Percentiles rank a stretch among this genome's conserved stretches.
Evolutionary conservation across 1,284 basidiomycete species (phyloP).

Genomic region (Porogramme epimiltina): DNA sequence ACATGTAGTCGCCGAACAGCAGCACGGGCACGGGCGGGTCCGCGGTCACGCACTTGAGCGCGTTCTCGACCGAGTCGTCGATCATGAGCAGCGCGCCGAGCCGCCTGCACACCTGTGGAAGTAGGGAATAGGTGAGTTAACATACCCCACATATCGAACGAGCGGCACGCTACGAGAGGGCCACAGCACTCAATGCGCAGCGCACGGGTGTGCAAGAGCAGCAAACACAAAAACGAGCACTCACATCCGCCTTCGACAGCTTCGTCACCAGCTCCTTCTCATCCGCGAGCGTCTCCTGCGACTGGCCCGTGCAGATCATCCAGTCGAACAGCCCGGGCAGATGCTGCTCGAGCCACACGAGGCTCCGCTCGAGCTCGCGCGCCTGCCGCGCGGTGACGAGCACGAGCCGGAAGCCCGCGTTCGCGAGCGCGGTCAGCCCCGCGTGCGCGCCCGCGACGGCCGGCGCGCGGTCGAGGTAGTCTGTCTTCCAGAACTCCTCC

Average conservation of each 20-base stretch:
- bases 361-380: constrained; percentile 59
- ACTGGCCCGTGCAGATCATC: constrained; percentile 78
- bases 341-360: constrained; percentile 67
- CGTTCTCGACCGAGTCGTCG: constrained; percentile 82
- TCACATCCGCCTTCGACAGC: constrained; percentile 70
- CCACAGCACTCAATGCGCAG: neutral
- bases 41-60: constrained; percentile 53
- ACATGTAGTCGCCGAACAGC: constrained; percentile 77
- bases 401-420: constrained; percentile 67
- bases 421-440: constrained; percentile 54
- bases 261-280: constrained; percentile 57
- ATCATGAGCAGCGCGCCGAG: constrained; percentile 67
- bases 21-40: constrained; percentile 54
- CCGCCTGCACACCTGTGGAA: constrained; percentile 60
- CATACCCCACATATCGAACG: no score
- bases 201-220: neutral
- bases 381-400: constrained; percentile 76
- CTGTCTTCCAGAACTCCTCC: constrained; percentile 56
- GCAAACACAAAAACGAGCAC: constrained; percentile 9
- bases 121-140: neutral
- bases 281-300: constrained; percentile 52
- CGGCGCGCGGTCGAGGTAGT: constrained; percentile 50
- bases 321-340: constrained; percentile 72
- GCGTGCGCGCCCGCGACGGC: constrained; percentile 71
- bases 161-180: neutral